A percentile compares a stretch with the other conserved stretches of the same genome.
Evolutionary conservation across 805 yeast species (phyloP).

Genomic region (Jamesozyma gamospora): DNA sequence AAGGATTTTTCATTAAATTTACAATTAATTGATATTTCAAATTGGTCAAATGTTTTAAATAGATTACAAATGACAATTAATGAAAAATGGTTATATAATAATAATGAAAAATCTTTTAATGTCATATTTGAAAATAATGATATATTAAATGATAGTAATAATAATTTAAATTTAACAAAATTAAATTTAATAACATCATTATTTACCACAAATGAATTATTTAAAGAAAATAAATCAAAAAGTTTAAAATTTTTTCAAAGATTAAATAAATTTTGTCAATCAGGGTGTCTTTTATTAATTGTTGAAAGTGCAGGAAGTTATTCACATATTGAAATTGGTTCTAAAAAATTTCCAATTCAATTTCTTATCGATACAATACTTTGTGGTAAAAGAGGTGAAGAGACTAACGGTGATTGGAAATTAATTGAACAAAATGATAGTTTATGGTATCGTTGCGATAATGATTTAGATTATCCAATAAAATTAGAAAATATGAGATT

Average conservation of each 20-base stretch:
- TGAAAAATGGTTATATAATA: conserved; percentile 43
- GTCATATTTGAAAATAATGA: conserved; percentile 31
- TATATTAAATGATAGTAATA: conserved; percentile 29
- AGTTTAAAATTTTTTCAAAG: conserved; percentile 51
- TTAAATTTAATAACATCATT: conserved; percentile 55
- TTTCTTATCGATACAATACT: conserved; percentile 67
- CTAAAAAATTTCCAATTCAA: conserved; percentile 72
- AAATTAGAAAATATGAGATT: conserved; percentile 83
- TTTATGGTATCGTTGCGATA: conserved; percentile 63
- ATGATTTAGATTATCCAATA: conserved; percentile 47
- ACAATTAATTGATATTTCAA: conserved; percentile 64
- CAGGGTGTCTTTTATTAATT: conserved; percentile 53
- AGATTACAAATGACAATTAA: conserved; percentile 37
- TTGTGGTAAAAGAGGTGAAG: conserved; percentile 38
- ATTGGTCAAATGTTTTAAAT: conserved; percentile 52
- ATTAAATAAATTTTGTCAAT: conserved; percentile 40
- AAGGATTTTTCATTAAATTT: conserved; percentile 31
- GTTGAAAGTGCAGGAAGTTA: conserved; percentile 88
- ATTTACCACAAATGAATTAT: conserved; percentile 83
- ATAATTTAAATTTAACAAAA: conserved; percentile 17
- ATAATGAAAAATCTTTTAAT: conserved; percentile 25
- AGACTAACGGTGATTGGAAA: conserved; percentile 54
- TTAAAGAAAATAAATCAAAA: conserved; percentile 53
- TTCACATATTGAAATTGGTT: conserved; percentile 68
- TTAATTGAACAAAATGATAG: conserved; percentile 58